These are phyloP conservation scores for Yarrowia sp. DNA, from an alignment of 805 yeast species.

Conservation along the genomic window DNA sequence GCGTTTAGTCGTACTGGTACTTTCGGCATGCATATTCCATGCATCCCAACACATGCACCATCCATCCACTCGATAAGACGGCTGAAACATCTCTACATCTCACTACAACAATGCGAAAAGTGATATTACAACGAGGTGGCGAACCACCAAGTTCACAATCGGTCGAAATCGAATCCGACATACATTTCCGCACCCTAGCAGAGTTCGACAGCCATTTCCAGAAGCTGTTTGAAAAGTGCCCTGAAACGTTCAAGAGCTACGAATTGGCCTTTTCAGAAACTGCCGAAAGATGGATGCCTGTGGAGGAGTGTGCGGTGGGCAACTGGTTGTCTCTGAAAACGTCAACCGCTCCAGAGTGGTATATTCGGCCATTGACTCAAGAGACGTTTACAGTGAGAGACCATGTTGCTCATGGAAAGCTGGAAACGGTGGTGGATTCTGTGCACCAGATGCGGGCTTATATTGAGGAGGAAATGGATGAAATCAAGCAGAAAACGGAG, in stretches of 20 bases:
- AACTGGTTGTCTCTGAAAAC: not conserved
- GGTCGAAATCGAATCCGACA: not conserved
- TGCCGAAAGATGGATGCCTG: not conserved
- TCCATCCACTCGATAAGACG: not conserved
- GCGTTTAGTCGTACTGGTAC: too few species aligned
- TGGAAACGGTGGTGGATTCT: constrained; percentile 3
- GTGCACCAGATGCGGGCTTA: constrained; percentile 2
- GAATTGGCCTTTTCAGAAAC: not conserved
- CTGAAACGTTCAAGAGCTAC: not conserved
- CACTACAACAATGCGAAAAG: not conserved
- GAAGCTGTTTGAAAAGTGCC: not conserved
- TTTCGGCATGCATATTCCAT: not conserved
- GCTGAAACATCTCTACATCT: not conserved
- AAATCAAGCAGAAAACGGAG: not conserved
- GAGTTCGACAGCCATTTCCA: not conserved
- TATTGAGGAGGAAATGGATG: constrained; percentile 10
- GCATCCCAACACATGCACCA: not conserved
- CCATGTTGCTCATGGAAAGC: not conserved
- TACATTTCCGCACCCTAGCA: not conserved
- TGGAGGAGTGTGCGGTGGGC: not conserved
- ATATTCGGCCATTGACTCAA: not conserved
- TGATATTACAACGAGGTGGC: not conserved
- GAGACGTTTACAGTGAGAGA: not conserved
- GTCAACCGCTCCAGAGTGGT: not conserved
- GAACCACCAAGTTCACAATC: not conserved